Evolutionary conservation across 305 asterid species (phyloP).

Genomic region (Rubia tinctorum): DNA sequence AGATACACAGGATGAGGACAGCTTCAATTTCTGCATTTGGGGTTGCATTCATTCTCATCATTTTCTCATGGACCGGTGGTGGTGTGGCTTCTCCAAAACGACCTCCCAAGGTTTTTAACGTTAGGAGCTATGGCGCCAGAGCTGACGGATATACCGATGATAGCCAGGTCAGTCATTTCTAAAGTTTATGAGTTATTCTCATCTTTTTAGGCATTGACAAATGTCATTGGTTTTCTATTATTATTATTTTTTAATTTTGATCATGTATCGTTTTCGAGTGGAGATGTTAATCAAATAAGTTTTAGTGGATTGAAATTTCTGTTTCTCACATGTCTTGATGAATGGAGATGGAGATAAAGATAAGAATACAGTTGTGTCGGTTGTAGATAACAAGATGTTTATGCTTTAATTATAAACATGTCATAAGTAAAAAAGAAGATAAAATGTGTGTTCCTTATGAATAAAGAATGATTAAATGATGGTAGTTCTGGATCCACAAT

Average conservation of each 20-base stretch:
- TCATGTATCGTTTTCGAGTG: neutral
- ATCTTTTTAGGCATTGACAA: neutral
- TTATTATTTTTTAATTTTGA: too few species aligned
- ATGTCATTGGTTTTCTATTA: neutral
- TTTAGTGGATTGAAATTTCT: neutral
- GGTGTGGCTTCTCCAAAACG: constrained; percentile 10
- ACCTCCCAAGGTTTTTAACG: constrained; percentile 37
- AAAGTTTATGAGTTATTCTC: neutral
- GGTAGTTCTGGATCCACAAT: too few species aligned
- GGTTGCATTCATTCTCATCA: constrained; percentile 10
- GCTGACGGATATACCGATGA: constrained; percentile 42
- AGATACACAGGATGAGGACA: constrained; percentile 18
- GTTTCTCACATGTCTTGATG: neutral
- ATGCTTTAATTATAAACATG: neutral
- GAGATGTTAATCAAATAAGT: neutral
- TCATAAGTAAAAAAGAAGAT: too few species aligned
- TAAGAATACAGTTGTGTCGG: neutral
- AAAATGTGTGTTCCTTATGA: too few species aligned
- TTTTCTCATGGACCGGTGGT: constrained; percentile 10
- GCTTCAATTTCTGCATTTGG: constrained; percentile 10
- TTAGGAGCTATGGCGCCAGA: constrained; percentile 51
- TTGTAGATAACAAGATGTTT: neutral
- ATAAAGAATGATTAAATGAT: too few species aligned
- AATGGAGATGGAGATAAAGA: neutral
- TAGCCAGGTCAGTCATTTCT: constrained; percentile 33